Base-by-base conservation (phyloP, 805 yeast genomes). In the Torulaspora delbrueckii region DNA sequence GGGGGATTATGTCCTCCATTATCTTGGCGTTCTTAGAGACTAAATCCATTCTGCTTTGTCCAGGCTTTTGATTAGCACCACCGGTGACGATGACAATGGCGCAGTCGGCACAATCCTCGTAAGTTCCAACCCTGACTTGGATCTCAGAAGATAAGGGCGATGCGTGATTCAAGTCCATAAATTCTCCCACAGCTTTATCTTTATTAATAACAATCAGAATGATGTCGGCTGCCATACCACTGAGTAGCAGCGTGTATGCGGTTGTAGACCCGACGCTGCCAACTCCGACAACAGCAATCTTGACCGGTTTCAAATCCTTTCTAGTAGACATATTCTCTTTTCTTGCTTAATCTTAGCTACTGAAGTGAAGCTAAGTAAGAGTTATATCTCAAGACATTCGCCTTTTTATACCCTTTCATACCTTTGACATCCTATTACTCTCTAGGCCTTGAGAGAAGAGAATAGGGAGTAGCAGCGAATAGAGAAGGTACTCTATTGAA, bases 1-100 rank as follows among this genome's bases (percentile, higher is more conserved):
- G 43, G 1, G 51, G 51, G 12, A 47, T 32, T n/a, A 47, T 45
- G 13, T 47, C 46, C 43, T 45, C 41, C 51, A 47, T 44, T 22
- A 47, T 45, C 26, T 35, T 31, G 25, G 42, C 48, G 23, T 47
- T 47, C 24, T 40, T 40, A 2, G 51, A 42, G 16, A 43, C 48
- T 26, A 47, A 22, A 27, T 47, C 51, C 51, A 47, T 47, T 28
- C 51, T 47, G 12, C 42, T 40, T 35, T 47, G 51, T 9, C 51
- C 48, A 8, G 46, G 42, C 30, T 44, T 40, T 27, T 47, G 48
- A 28, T 45, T 45, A 10, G 43, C 47, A 8, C 51, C 51, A 10
- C 51, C 46, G 9, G 51, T 45, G 30, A 47, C 39, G 31, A 47
- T 40, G 19, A 47, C 45, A 18, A 47, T 41, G 8, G 43, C 48